These are phyloP conservation scores for Gossypium trilobum DNA, from an alignment of 441 rosid species.

Conservation along the genomic window DNA sequence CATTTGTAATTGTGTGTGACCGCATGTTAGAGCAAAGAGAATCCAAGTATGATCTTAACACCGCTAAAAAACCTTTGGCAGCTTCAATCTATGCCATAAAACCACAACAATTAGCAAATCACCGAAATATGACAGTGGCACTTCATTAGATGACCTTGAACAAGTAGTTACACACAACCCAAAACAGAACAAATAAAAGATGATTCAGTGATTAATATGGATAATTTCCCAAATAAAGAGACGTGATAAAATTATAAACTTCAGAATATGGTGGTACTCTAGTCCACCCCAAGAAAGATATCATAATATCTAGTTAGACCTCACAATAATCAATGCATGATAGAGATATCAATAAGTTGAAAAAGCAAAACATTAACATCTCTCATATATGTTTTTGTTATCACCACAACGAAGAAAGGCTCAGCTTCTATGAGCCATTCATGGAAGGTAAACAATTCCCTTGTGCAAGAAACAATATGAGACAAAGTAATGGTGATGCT, in stretches of 20 bases:
- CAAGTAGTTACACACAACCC: not conserved
- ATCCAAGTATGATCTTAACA: constrained; percentile 49
- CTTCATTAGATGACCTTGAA: not conserved
- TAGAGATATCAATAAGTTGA: not conserved
- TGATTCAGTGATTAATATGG: not conserved
- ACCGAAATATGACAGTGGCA: not conserved
- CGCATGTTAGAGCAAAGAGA: constrained; percentile 66
- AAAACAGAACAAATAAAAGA: not conserved
- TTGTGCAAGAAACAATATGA: not conserved
- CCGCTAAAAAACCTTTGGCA: constrained; percentile 53
- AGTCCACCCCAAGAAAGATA: not conserved
- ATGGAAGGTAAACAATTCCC: not conserved
- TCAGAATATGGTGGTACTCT: not conserved
- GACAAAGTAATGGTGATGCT: not conserved
- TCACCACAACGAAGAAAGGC: not conserved
- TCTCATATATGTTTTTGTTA: not conserved
- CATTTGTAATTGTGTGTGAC: constrained; percentile 73
- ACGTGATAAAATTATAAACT: not conserved
- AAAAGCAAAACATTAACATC: not conserved
- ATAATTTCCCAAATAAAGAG: not conserved
- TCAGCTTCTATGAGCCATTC: not conserved
- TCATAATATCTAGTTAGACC: not conserved
- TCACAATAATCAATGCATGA: not conserved
- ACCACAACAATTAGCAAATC: constrained; percentile 4
- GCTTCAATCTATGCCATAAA: constrained; percentile 43